phyloP scores from a whole-genome alignment of 2,329 filamentous ascomycete species.

The Diaporthe australafricana region DNA sequence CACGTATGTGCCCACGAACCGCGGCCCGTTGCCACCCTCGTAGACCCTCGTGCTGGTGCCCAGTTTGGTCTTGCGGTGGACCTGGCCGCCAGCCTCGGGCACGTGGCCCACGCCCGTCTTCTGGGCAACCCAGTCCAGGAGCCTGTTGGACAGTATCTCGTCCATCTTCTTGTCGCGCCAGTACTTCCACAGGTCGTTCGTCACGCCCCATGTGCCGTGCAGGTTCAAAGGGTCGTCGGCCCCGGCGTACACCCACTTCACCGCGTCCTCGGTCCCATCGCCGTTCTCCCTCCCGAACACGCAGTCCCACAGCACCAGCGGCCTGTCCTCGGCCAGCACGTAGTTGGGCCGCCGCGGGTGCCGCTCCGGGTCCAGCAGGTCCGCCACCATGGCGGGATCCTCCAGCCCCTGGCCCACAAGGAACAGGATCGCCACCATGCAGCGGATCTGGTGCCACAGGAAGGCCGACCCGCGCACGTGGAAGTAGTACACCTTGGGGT shows the following conservation, averaged over 20 bases:
- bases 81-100: slow-evolving; percentile 55
- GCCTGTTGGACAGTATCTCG: slow-evolving; percentile 81
- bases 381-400: slow-evolving; percentile 75
- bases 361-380: slow-evolving; percentile 78
- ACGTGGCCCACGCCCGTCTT: slow-evolving; percentile 45
- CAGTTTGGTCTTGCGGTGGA: slow-evolving; percentile 43
- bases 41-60: slow-evolving; percentile 55
- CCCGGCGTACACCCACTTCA: slow-evolving; percentile 85
- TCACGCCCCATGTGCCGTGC: slow-evolving; percentile 73
- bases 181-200: slow-evolving; percentile 82
- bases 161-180: slow-evolving; percentile 92
- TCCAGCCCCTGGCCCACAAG: slow-evolving; percentile 91
- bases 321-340: slow-evolving; percentile 89
- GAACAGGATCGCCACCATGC: slow-evolving; percentile 95
- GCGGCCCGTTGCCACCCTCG: slow-evolving; percentile 66
- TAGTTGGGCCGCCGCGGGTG: slow-evolving; percentile 86
- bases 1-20: slow-evolving; percentile 64
- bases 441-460: slow-evolving; percentile 97
- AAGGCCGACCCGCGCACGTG: slow-evolving; percentile 92
- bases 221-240: slow-evolving; percentile 64
- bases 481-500: slow-evolving; percentile 85
- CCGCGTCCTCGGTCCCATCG: slow-evolving; percentile 59
- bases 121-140: slow-evolving; percentile 72
- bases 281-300: slow-evolving; percentile 67
- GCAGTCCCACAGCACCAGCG: slow-evolving; percentile 96